Base-by-base conservation (phyloP, 2,329 filamentous ascomycete species). In the Fusarium nanum region DNA sequence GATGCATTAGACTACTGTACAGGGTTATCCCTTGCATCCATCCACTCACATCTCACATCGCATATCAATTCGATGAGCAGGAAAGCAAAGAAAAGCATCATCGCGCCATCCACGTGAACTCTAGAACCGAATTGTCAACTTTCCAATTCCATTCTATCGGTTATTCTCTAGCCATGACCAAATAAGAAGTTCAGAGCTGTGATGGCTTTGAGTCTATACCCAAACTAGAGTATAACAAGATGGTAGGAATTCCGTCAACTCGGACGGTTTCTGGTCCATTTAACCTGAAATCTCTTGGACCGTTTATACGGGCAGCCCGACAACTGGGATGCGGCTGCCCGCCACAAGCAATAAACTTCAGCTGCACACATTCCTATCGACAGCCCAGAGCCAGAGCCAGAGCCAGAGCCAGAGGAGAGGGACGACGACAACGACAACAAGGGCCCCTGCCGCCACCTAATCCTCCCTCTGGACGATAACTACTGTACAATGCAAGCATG, bases 351-450 rank as follows among this genome's bases (percentile, higher is more conserved):
- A 55, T 41, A 70, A 42, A 57, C 34, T 71, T 65, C 44, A 60
- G 60, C 55, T 55, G 12, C 54, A 40, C 40, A 49, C 63, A 70
- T 71, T 70, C 63, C 67, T 63, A 32, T 34, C 34, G 27, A 34
- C 20, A 67, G 23, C 46, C 42, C 25, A 48, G 28, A 30, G 28
- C 46, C 25, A 48, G 28, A 30, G 28, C 42, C 25, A 48, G 28
- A 30, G 28, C 46, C 25, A 48, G 28, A 30, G 28, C 46, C 25
- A 48, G 28, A 30, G 12, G 28, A 67, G 53, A 57, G 49, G 56
- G 60, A 48, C 56, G 46, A 60, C 32, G 18, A 37, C 60, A 44
- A 60, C 32, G 18, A 34, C 32, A 5, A 28, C 46, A 71, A 34
- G 52, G 53, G 67, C 55, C 46, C 25, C 28, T 46, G 44, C 44